These are phyloP conservation scores for Parmales sp. DNA, from an alignment of 108 stramenopile genomes.

Conservation along the genomic window DNA sequence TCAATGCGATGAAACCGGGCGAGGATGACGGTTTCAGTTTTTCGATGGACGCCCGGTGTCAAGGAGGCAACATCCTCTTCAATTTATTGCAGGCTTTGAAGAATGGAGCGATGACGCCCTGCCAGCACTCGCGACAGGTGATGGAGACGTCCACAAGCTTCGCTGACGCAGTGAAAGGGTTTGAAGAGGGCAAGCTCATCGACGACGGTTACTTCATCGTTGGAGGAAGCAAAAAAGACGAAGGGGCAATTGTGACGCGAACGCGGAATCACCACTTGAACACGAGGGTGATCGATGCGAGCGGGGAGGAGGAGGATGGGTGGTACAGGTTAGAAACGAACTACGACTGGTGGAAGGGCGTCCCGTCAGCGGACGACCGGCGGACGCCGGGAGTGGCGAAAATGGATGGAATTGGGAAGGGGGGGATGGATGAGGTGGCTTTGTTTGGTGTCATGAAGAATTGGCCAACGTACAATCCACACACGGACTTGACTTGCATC, in stretches of 20 bases:
- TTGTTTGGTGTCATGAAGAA: neutral
- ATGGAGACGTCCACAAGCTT: constrained; percentile 9
- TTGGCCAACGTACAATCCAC: constrained; percentile 8
- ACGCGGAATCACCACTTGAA: neutral
- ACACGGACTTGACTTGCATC: constrained; percentile 10
- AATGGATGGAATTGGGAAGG: constrained; percentile 4
- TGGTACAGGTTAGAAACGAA: constrained; percentile 5
- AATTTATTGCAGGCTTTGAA: neutral
- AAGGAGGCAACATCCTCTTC: neutral
- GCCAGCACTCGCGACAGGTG: constrained; percentile 8
- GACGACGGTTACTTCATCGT: constrained; percentile 13
- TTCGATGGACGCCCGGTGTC: constrained; percentile 5
- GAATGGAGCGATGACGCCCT: constrained; percentile 3
- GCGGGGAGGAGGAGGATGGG: neutral
- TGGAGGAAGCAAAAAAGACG: neutral
- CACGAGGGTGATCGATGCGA: neutral
- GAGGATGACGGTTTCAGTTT: constrained; percentile 2
- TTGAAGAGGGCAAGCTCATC: neutral
- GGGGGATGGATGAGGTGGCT: neutral
- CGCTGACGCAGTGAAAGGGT: neutral
- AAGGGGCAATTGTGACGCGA: neutral
- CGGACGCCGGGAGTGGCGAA: neutral
- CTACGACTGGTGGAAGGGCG: neutral
- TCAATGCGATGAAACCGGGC: neutral
- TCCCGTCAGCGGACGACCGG: constrained; percentile 6